Percentiles rank a stretch among this genome's conserved stretches.
Evolutionary conservation across 2,329 filamentous ascomycete species (phyloP).

Genomic region (Rhinocladiella mackenziei): DNA sequence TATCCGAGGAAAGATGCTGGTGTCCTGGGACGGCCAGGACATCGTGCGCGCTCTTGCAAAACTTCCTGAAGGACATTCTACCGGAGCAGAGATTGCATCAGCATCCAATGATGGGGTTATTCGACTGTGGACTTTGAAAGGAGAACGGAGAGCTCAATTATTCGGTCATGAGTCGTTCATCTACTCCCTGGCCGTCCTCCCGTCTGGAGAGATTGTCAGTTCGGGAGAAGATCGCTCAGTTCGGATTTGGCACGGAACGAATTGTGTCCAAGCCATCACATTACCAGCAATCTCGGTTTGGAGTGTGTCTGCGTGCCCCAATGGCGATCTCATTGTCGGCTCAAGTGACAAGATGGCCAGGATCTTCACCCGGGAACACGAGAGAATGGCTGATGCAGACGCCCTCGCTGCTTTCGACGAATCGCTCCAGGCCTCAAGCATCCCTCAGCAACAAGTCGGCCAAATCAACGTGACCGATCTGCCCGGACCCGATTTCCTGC

Average conservation of each 20-base stretch:
- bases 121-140: constrained; percentile 78
- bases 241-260: constrained; percentile 74
- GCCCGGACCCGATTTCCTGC: constrained; percentile 81
- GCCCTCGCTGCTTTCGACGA: constrained; percentile 73
- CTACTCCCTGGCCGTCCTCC: constrained; percentile 73
- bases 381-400: constrained; percentile 65
- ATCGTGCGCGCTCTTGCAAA: constrained; percentile 85
- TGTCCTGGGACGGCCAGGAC: constrained; percentile 65
- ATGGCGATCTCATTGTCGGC: constrained; percentile 90
- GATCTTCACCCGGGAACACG: constrained; percentile 70
- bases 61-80: constrained; percentile 69
- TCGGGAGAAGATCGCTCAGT: constrained; percentile 92
- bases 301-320: constrained; percentile 75
- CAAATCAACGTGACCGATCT: constrained; percentile 88
- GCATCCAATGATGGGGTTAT: constrained; percentile 90
- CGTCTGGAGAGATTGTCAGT: constrained; percentile 83
- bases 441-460: constrained; percentile 79
- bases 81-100: constrained; percentile 87
- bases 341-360: constrained; percentile 83
- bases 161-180: constrained; percentile 93
- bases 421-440: constrained; percentile 74
- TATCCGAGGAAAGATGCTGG: constrained; percentile 58
- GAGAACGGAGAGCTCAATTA: constrained; percentile 70
- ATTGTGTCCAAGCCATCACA: constrained; percentile 92
- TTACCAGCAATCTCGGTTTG: constrained; percentile 96